Evolutionary conservation across 2,329 filamentous ascomycete species (phyloP), one percentile per base, ranked within the genome.

Genomic region (Rutstroemia sydowiana): DNA sequence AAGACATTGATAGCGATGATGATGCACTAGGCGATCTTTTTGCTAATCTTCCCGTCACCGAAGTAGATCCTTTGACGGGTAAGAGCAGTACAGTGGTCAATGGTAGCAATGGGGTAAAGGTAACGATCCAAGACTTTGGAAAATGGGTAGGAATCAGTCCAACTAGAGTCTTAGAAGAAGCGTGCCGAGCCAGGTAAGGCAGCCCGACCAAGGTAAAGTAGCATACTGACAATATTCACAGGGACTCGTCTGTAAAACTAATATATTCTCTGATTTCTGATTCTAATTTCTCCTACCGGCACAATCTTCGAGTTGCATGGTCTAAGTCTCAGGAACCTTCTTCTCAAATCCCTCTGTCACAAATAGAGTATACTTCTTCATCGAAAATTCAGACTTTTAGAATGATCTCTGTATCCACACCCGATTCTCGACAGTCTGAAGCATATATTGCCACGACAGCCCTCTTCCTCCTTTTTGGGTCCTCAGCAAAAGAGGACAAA

Each of bases 401-500:
- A 39, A 95, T 96, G 85, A 75, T 71, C 3, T 75, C 77, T 0
- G 69, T 95, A 40, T 86, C 89, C 10, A 85, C 89, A 0, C 81
- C 89, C 0, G 85, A 89, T 48, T 60, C 75, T 11, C 82, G 84
- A 57, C 91, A 98, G 65, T 95, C 93, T 5, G 91, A 97, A 67
- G 84, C 85, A 1, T 97, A 85, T 60, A 78, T 93, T 39, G 87
- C 90, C 5, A 95, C 90, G 0, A 76, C 81, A 11, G 88, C 87
- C 1, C 71, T 98, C 1, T 96, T 95, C 66, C 77, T 87, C 37
- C 75, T 95, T 0, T 95, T 90, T 58, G 81, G 82, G 1, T 77
- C 79, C n/a, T 87, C 83, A 14, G 70, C 80, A 0, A 93, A 88
- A 61, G 92, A 97, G 63, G 89, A 95, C 57, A 97, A 95, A 66